Conservation (phyloP, 179 eudicot species). For the Carnegiea gigantea region DNA sequence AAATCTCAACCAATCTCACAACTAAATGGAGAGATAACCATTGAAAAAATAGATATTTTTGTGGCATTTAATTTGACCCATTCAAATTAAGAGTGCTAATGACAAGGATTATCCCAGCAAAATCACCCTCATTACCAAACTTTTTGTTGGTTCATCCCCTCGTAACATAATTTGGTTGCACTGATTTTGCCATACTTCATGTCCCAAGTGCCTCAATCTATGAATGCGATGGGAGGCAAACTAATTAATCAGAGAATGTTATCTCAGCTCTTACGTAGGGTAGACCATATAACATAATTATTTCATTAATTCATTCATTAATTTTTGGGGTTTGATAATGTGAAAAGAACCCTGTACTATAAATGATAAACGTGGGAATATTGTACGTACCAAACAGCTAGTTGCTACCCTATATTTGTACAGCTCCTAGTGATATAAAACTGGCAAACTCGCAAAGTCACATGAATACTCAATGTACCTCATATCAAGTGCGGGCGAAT, state of each 20-base stretch:
- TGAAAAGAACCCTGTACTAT: neutral
- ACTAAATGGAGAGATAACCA: too few relatives aligned
- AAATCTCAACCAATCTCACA: neutral
- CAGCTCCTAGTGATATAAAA: neutral
- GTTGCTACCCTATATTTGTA: slow-evolving; percentile 1
- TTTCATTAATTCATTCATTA: neutral
- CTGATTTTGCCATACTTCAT: neutral
- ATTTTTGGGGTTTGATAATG: neutral
- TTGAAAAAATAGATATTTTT: neutral
- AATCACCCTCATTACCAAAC: slow-evolving; percentile 2
- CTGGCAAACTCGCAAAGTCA: neutral
- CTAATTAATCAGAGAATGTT: neutral
- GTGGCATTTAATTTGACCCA: neutral
- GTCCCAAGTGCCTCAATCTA: neutral
- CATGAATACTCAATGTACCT: neutral
- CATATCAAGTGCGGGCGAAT: neutral
- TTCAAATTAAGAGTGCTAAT: slow-evolving; percentile 1
- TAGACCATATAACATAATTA: neutral
- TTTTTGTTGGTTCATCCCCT: slow-evolving; percentile 9
- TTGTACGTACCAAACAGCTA: neutral
- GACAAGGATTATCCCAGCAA: slow-evolving; percentile 2
- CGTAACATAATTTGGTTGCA: neutral
- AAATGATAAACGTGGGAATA: slow-evolving; percentile 1
- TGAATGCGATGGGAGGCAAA: neutral
- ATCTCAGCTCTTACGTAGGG: neutral